phyloP scores from a whole-genome alignment of 2,329 filamentous ascomycete species.

The Colletotrichum gigasporum region DNA sequence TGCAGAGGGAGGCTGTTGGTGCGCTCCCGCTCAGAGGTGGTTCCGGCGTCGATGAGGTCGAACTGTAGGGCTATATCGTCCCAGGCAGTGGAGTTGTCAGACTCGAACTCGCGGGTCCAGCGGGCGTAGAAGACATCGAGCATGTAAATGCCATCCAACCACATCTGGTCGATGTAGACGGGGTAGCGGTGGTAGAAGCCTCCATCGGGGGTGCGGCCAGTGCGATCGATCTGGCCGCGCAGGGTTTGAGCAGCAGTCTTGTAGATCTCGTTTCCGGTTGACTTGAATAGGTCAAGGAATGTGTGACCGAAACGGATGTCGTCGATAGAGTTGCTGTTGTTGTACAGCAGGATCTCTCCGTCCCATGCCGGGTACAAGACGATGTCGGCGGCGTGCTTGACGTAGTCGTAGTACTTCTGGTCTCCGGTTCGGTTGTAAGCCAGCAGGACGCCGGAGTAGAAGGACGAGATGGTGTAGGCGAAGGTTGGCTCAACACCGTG shows the following conservation, averaged over 20 bases:
- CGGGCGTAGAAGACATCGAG: conserved; percentile 45
- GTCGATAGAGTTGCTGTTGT: conserved; percentile 32
- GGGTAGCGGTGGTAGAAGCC: conserved; percentile 36
- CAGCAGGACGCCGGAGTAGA: conserved; percentile 37
- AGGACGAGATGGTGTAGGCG: conserved; percentile 39
- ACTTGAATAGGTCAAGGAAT: conserved; percentile 24
- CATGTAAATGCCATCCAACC: conserved; percentile 58
- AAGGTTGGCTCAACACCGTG: conserved; percentile 38
- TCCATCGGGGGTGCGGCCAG: conserved; percentile 20
- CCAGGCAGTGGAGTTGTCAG: conserved; percentile 44
- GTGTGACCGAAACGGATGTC: conserved; percentile 33
- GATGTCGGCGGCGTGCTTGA: conserved; percentile 36
- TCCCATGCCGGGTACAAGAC: conserved; percentile 36
- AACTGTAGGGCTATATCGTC: conserved; percentile 54
- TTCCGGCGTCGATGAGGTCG: conserved; percentile 47
- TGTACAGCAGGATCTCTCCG: conserved; percentile 30
- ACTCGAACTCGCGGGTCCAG: conserved; percentile 39
- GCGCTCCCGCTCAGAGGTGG: conserved; percentile 45
- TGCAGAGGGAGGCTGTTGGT: conserved; percentile 56
- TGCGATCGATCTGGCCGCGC: conserved; percentile 27
- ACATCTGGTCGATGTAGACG: conserved; percentile 36
- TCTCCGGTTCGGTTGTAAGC: conserved; percentile 35
- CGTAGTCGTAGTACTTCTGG: conserved; percentile 36
- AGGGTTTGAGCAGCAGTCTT: conserved; percentile 25
- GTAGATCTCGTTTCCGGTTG: conserved; percentile 29